Percentiles rank a stretch among this genome's conserved stretches.
phyloP scores from a whole-genome alignment of 179 eudicot species.

The Camellia oleifera region DNA sequence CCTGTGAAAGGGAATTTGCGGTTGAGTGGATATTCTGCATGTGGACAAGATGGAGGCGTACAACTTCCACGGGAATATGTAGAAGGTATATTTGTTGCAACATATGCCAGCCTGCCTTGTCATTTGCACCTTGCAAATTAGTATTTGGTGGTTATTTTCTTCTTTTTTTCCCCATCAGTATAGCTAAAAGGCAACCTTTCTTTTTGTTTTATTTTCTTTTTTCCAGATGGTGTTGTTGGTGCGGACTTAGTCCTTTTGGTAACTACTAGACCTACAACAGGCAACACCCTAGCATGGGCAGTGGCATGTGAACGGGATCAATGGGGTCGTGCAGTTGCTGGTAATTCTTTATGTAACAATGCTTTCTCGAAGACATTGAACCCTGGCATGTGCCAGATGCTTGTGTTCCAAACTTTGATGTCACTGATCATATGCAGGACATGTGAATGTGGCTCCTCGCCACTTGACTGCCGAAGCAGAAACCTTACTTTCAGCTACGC shows the following conservation, averaged over 20 bases:
- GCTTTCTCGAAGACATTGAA: neutral
- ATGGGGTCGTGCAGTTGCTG: slow-evolving; percentile 99
- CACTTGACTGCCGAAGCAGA: slow-evolving; percentile 99
- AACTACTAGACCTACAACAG: slow-evolving; percentile 97
- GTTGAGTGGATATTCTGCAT: slow-evolving; percentile 96
- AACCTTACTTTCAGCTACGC: slow-evolving; percentile 91
- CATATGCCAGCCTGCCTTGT: neutral
- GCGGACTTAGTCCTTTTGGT: slow-evolving; percentile 94
- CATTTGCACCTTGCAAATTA: neutral
- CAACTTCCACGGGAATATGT: slow-evolving; percentile 91
- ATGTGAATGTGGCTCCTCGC: slow-evolving; percentile 98
- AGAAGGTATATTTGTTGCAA: slow-evolving; percentile 57
- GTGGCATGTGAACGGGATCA: slow-evolving; percentile 99
- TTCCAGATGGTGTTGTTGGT: slow-evolving; percentile 78
- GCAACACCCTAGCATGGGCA: slow-evolving; percentile 99
- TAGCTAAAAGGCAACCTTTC: neutral
- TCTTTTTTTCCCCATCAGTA: neutral
- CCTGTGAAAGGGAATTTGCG: slow-evolving; percentile 89
- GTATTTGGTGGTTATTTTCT: neutral
- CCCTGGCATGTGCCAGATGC: neutral
- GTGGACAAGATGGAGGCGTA: slow-evolving; percentile 99
- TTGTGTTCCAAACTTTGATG: slow-evolving; percentile 16
- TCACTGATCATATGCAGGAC: slow-evolving; percentile 49
- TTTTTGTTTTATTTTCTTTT: slow-evolving; percentile 17
- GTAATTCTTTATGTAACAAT: slow-evolving; percentile 34